These are phyloP conservation scores for Tremella fuciformis DNA, from an alignment of 768 basidiomycete genomes.

Conservation along the genomic window DNA sequence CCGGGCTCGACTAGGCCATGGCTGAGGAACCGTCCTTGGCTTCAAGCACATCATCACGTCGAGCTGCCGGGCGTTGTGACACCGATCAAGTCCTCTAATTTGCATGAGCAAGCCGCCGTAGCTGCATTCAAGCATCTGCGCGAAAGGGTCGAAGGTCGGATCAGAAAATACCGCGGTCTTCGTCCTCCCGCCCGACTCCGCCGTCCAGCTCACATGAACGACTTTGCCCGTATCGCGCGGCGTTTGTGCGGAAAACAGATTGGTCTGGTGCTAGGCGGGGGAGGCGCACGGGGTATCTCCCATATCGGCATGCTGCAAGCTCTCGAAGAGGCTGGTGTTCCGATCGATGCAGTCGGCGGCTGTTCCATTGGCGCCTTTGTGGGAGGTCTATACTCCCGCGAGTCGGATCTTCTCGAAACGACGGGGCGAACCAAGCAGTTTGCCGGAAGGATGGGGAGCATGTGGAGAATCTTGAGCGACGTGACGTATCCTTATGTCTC, in stretches of 20 bases:
- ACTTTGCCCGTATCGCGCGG: conserved; percentile 87
- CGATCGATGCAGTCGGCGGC: conserved; percentile 91
- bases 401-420: conserved; percentile 83
- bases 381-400: conserved; percentile 90
- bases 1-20: conserved; percentile 93
- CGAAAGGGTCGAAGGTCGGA: conserved; percentile 82
- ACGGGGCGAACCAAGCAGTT: conserved; percentile 87
- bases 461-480: conserved; percentile 91
- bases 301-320: conserved; percentile 87
- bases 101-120: conserved; percentile 82
- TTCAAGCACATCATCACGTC: conserved; percentile 92
- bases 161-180: conserved; percentile 77
- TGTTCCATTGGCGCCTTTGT: conserved; percentile 77
- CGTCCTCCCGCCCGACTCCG: conserved; percentile 65
- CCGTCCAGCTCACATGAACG: conserved; percentile 76
- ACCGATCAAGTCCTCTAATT: conserved; percentile 55
- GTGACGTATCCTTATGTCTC: conserved; percentile 89
- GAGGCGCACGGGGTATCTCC: conserved; percentile 87
- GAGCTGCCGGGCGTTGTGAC: conserved; percentile 60
- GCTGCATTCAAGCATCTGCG: conserved; percentile 86
- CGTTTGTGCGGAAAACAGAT: conserved; percentile 89
- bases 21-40: conserved; percentile 95
- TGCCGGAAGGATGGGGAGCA: conserved; percentile 79
- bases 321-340: conserved; percentile 84
- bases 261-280: conserved; percentile 91